Evolutionary conservation across 352 stramenopile species (phyloP), one percentile per base, ranked within the genome.

Genomic region (Phytophthora litchii): DNA sequence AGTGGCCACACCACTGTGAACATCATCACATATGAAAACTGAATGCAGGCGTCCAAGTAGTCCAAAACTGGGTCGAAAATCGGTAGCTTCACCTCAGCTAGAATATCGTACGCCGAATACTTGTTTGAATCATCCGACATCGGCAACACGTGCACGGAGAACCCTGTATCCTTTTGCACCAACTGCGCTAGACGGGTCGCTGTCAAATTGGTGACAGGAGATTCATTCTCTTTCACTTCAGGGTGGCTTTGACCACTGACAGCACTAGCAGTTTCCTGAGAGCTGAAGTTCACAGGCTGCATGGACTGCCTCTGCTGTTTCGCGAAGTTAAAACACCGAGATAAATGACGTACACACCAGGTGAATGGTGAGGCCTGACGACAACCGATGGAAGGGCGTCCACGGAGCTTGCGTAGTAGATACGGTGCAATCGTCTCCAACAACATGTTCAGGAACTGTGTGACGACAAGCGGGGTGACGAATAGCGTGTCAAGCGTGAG

Each of bases 1-100:
- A 96, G 59, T n/a, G 86, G 86, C 88, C 88, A 96, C 53, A 94
- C 88, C 8, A 92, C 86, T 3, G 86, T 95, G 51, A 96, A 96
- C 88, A 96, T 96, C 61, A 94, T 76, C 48, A 96, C 83, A 57
- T 95, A 96, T 5, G 86, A 94, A 49, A 96, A 93, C 68, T 96
- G 88, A 50, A 96, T 94, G 56, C 83, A 89, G 7, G 87, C 82
- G 59, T 94, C 86, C 55, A 96, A 59, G 55, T 96, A 96, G 65
- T 96, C 88, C 31, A 93, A 67, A 61, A 90, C 85, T 20, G 87
- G 81, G 40, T 94, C 85, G 35, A 94, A 96, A 0, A 91, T 69
- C 10, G 86, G 80, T 16, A 96, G 61, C 49, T 94, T 92, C 9
- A 75, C 83, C 54, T 96, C 86, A 3, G 83, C 81, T 14, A 96